Evolutionary conservation across 257 asterid genomes (phyloP).

Genomic region (Paraleonurus japonicus): DNA sequence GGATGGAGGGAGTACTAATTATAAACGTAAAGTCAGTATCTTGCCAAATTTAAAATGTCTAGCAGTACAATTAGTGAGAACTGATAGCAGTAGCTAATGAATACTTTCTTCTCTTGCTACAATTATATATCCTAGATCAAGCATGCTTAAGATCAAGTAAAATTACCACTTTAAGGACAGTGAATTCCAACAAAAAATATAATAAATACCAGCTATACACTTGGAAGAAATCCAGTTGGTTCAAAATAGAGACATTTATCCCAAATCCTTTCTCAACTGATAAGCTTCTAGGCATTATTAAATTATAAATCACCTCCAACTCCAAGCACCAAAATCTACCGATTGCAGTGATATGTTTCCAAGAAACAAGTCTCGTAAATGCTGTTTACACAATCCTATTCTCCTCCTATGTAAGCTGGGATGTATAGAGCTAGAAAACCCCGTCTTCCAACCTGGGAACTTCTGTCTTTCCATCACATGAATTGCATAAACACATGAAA

Average conservation of each 20-base stretch:
- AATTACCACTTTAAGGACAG: neutral
- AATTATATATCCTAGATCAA: neutral
- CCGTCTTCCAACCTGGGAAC: slow-evolving; percentile 95
- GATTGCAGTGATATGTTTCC: slow-evolving; percentile 61
- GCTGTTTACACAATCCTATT: slow-evolving; percentile 74
- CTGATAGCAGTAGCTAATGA: no score
- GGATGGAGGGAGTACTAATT: no score
- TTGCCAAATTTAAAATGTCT: neutral
- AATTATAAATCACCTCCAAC: slow-evolving; percentile 45
- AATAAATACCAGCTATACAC: neutral
- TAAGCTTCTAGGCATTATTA: neutral
- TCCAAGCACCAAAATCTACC: slow-evolving; percentile 59
- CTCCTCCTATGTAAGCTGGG: slow-evolving; percentile 75
- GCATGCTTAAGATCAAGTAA: neutral
- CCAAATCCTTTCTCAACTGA: neutral
- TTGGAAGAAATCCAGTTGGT: neutral
- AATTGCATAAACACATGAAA: slow-evolving; percentile 65
- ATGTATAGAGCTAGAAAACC: slow-evolving; percentile 73
- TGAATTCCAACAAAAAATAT: neutral
- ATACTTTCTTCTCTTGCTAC: neutral
- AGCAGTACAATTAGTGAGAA: no score
- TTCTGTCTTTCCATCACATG: slow-evolving; percentile 88
- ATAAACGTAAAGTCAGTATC: neutral
- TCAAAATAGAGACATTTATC: neutral
- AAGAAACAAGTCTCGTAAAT: slow-evolving; percentile 67